Base-by-base conservation (phyloP, 345 rosid species). In the Brassica juncea region DNA sequence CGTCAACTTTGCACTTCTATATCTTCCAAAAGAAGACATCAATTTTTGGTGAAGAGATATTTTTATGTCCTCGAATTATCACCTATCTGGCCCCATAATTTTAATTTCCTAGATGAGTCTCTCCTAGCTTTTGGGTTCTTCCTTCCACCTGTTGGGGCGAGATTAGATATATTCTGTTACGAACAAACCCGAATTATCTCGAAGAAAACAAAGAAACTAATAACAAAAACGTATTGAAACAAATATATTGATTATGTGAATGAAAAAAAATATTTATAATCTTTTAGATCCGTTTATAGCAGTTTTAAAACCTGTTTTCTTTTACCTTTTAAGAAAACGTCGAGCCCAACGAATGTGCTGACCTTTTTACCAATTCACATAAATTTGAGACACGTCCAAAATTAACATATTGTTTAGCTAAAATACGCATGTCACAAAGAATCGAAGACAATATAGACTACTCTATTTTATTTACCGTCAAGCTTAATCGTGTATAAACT, bases 11-110 rank as follows among this genome's bases (percentile, higher is more conserved):
- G 44, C 69, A 61, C 28, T 30, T 34, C 4, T 49, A 61, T 59
- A 72, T 66, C 63, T 66, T 67, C 5, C 42, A 32, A 66, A 30
- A 32, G 55, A 72, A 30, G 54, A 58, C 57, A 66, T 58, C 69
- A 79, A 21, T 44, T 44, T 47, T 66, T 72, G 37, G 82, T 66
- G 82, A 72, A 72, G 39, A 31, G 82, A 78, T 73, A 66, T 7
- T 8, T 64, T 66, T 19, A 23, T 57, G 25, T 58, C 25, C 54
- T 76, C 44, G 62, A 42, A 6, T 19, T 59, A 8, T 59, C 47
- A 68, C 68, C 61, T 66, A 72, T 72, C 68, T 0, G 7, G 37
- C 3, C 54, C 68, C 66, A 78, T 71, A 12, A 59, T 11, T 54
- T 52, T 15, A 52, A 52, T 25, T 25, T 63, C 16, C 15, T 39